Evolutionary conservation across 2,329 filamentous ascomycete genomes (phyloP), one percentile per base, ranked within the genome.

Genomic region (Elsinoe australis): DNA sequence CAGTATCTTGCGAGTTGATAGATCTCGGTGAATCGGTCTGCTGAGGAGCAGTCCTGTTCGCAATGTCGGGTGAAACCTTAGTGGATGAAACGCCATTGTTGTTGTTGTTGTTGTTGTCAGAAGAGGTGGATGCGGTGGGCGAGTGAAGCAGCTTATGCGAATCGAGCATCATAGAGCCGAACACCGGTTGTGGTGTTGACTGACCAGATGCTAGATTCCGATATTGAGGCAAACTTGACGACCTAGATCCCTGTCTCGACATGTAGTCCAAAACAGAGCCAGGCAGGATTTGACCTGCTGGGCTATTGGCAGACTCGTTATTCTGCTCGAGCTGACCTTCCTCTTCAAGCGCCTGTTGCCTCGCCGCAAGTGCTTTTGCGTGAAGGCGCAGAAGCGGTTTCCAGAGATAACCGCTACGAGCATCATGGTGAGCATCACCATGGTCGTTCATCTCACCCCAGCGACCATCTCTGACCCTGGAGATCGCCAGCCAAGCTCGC

Each of bases 381-480:
- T 83, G 75, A 2, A 84, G 64, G 53, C 76, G 79, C 19, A 72
- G 67, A 38, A 85, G 64, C 0, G 80, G 80, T 34, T 75, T 73
- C 80, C 81, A 84, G 0, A 83, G 63, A 65, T 78, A 75, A 2
- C 76, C 74, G 45, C 71, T 72, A 6, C 56, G 53, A 12, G n/a
- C n/a, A n/a, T n/a, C n/a, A n/a, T n/a, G n/a, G n/a, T n/a, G n/a
- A n/a, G n/a, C n/a, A n/a, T 52, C 45, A 12, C 52, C 53, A 19
- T 59, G 56, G 53, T 56, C 64, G 3, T 51, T 42, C 14, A 54
- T 54, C 45, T 60, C 61, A 55, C 51, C 56, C 68, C 68, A 72
- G 52, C 68, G 66, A 2, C 66, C 63, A 21, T 65, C 61, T 7
- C 67, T 59, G 1, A 68, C 69, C 21, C 64, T 64, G 51, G 77